A percentile compares a stretch with the other conserved stretches of the same genome.
Evolutionary conservation across 31 red algal species (phyloP).

Genomic region (Odonthalia washingtoniensis): DNA sequence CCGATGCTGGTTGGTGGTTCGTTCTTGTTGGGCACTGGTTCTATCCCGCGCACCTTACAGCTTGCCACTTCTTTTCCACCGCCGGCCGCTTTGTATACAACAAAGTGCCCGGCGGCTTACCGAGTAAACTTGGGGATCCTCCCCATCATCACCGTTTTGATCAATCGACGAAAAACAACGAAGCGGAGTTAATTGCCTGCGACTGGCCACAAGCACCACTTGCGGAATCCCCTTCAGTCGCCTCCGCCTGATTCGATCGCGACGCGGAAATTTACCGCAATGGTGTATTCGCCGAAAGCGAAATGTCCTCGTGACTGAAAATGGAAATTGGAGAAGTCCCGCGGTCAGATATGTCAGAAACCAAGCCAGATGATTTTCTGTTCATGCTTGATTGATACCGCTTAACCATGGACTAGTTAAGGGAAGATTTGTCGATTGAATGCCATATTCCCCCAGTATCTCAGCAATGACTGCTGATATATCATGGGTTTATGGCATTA

Average conservation of each 20-base stretch:
- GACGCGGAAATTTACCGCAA: constrained; percentile 79
- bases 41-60: no score
- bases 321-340: not conserved
- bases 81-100: no score
- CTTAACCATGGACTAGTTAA: no score
- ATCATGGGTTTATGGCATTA: constrained; percentile 64
- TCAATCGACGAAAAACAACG: no score
- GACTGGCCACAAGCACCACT: constrained; percentile 60
- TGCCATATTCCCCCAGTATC: constrained; percentile 73
- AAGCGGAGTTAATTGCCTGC: no score
- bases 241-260: constrained; percentile 78
- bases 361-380: not conserved
- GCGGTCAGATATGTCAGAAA: constrained; percentile 28
- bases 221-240: constrained; percentile 67
- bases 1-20: no score
- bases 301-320: constrained; percentile 53
- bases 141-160: no score
- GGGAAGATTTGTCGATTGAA: constrained; percentile 24
- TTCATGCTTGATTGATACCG: not conserved
- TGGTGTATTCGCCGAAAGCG: constrained; percentile 44
- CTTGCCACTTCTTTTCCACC: no score
- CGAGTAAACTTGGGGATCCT: no score
- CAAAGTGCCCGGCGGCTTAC: no score
- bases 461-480: constrained; percentile 68
- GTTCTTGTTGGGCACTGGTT: no score